Evolutionary conservation across 176 grass and related monocot genomes (phyloP).

Genomic region (Triticum monococcum): DNA sequence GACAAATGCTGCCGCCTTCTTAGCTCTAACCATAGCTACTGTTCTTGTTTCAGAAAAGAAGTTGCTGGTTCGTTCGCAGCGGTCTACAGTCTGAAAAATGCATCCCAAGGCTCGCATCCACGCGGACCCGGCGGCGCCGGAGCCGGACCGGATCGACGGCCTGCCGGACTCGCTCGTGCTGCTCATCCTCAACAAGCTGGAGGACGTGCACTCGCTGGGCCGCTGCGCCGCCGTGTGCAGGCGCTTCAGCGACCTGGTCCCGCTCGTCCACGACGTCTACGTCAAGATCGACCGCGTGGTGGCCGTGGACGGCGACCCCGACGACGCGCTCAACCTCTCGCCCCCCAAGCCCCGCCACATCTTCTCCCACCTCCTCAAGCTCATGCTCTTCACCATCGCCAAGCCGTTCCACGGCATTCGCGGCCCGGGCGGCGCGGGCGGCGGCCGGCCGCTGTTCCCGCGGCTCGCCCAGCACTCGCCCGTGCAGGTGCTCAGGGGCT

Average conservation of each 20-base stretch:
- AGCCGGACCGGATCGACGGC: constrained; percentile 61
- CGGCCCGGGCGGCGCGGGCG: constrained; percentile 18
- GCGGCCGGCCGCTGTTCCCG: constrained; percentile 50
- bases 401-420: constrained; percentile 66
- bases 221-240: constrained; percentile 74
- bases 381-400: constrained; percentile 50
- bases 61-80: too few relatives aligned
- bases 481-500: constrained; percentile 64
- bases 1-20: background rate
- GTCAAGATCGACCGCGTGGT: constrained; percentile 80
- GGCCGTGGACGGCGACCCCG: constrained; percentile 50
- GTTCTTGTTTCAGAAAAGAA: constrained; percentile 5
- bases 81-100: constrained; percentile 29
- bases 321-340: constrained; percentile 48
- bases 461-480: constrained; percentile 69
- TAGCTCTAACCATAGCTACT: background rate
- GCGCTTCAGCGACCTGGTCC: constrained; percentile 63
- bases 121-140: constrained; percentile 42
- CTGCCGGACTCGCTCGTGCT: constrained; percentile 71
- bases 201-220: constrained; percentile 68
- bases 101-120: constrained; percentile 62
- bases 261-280: constrained; percentile 62
- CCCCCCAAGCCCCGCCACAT: constrained; percentile 47
- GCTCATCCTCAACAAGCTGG: constrained; percentile 76
- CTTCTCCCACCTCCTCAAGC: constrained; percentile 61